Evolutionary conservation across 2,329 filamentous ascomycete species (phyloP).

Genomic region (Cercospora citrullina): DNA sequence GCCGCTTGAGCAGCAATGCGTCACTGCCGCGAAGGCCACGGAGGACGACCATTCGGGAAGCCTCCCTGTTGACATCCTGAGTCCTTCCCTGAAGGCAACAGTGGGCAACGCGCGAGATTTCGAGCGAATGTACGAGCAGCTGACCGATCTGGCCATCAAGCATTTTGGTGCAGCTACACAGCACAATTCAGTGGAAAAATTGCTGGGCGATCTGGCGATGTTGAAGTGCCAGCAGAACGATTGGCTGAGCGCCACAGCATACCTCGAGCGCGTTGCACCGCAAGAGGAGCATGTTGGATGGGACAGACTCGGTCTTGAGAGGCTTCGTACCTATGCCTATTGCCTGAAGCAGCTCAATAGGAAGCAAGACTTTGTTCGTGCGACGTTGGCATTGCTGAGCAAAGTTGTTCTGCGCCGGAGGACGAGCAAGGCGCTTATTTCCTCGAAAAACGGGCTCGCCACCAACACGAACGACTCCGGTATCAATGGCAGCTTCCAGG

Average conservation of each 20-base stretch:
- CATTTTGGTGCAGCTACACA: constrained; percentile 81
- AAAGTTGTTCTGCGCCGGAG: constrained; percentile 58
- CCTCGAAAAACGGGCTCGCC: neutral
- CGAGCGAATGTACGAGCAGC: constrained; percentile 50
- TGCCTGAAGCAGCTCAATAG: constrained; percentile 77
- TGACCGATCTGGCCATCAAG: constrained; percentile 82
- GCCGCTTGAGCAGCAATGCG: constrained; percentile 43
- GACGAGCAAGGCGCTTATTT: constrained; percentile 25
- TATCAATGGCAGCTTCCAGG: constrained; percentile 40
- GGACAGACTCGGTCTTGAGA: constrained; percentile 75
- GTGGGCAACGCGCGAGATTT: constrained; percentile 43
- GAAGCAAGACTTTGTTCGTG: constrained; percentile 75
- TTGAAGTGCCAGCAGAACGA: constrained; percentile 72
- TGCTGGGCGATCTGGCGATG: constrained; percentile 81
- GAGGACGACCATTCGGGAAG: neutral
- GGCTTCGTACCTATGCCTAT: constrained; percentile 80
- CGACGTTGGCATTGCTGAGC: constrained; percentile 70
- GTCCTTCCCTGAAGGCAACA: constrained; percentile 36
- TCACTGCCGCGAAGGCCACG: constrained; percentile 28
- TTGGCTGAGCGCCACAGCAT: constrained; percentile 69
- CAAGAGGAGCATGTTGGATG: constrained; percentile 78
- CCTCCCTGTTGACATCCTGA: constrained; percentile 14
- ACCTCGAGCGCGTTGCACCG: constrained; percentile 75
- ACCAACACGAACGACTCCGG: constrained; percentile 41
- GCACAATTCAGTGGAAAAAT: constrained; percentile 71